These are phyloP conservation scores for Alternaria metachromatica DNA, from an alignment of 2,329 filamentous ascomycete species.

Conservation along the genomic window DNA sequence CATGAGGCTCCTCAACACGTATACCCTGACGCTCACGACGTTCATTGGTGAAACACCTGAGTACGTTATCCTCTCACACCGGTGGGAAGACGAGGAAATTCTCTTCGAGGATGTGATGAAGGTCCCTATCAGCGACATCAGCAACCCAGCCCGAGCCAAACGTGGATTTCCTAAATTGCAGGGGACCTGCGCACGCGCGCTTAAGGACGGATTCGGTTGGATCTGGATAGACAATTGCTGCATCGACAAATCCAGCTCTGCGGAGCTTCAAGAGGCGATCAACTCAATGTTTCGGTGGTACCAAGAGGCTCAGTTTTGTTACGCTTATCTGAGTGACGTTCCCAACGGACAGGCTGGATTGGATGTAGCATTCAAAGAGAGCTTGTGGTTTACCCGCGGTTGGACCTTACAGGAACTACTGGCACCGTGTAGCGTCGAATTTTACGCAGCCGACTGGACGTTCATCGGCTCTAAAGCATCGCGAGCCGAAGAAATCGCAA, in stretches of 20 bases:
- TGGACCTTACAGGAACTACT: conserved; percentile 12
- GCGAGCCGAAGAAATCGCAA: background rate
- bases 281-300: conserved; percentile 26
- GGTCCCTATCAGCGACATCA: background rate
- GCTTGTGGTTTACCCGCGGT: background rate
- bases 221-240: conserved; percentile 24
- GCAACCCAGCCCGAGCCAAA: background rate
- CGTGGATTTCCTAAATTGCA: background rate
- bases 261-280: conserved; percentile 20
- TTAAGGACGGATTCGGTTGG: background rate
- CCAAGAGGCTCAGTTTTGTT: conserved; percentile 8
- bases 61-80: conserved; percentile 25
- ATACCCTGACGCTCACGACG: background rate
- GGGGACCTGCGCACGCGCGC: background rate
- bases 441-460: conserved; percentile 6
- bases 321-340: conserved; percentile 8
- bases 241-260: conserved; percentile 22
- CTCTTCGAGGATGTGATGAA: conserved; percentile 9
- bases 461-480: background rate
- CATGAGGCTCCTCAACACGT: background rate
- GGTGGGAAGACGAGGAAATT: conserved; percentile 16
- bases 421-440: conserved; percentile 5
- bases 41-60: conserved; percentile 5
- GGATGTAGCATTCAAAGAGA: background rate
- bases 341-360: background rate